Conservation (phyloP, 1,284 basidiomycete genomes). For the Tylopilus orsonianus region DNA sequence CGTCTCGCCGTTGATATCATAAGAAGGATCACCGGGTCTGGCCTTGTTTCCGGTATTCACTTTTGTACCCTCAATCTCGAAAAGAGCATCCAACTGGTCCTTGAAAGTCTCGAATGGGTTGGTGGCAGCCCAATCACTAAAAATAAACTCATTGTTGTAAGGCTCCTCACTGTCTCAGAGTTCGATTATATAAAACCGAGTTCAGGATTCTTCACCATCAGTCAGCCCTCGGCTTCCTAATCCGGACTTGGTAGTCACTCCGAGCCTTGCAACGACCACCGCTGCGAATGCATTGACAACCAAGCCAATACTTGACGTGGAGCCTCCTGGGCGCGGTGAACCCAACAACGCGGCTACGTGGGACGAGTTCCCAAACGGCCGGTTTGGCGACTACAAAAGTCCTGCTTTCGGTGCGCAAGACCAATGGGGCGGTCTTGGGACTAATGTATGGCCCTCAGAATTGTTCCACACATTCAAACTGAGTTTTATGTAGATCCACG, state of each 20-base stretch:
- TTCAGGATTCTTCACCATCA: slow-evolving; percentile 41
- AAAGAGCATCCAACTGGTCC: slow-evolving; percentile 88
- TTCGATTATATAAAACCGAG: slow-evolving; percentile 7
- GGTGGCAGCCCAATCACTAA: slow-evolving; percentile 40
- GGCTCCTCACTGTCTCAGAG: slow-evolving; percentile 23
- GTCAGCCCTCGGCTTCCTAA: slow-evolving; percentile 28
- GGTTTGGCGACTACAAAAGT: slow-evolving; percentile 97
- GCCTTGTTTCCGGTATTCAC: slow-evolving; percentile 81
- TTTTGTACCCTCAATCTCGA: slow-evolving; percentile 98
- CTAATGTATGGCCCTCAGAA: slow-evolving; percentile 43
- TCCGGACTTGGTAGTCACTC: slow-evolving; percentile 54
- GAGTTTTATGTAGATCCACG: slow-evolving; percentile 48
- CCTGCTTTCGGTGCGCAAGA: slow-evolving; percentile 89
- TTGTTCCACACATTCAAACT: not conserved
- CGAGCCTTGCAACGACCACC: slow-evolving; percentile 41
- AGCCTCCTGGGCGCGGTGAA: slow-evolving; percentile 66
- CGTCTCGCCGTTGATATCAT: slow-evolving; percentile 79
- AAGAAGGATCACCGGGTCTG: slow-evolving; percentile 44
- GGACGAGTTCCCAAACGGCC: slow-evolving; percentile 99
- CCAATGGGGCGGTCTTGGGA: slow-evolving; percentile 65
- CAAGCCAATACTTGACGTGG: slow-evolving; percentile 44
- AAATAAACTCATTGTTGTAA: slow-evolving; percentile 72
- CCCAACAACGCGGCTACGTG: slow-evolving; percentile 77
- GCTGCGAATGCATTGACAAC: slow-evolving; percentile 60
- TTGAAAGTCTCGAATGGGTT: slow-evolving; percentile 79